These are phyloP conservation scores for Scedosporium apiospermum DNA, from an alignment of 2,329 filamentous ascomycete species.

Conservation along the genomic window DNA sequence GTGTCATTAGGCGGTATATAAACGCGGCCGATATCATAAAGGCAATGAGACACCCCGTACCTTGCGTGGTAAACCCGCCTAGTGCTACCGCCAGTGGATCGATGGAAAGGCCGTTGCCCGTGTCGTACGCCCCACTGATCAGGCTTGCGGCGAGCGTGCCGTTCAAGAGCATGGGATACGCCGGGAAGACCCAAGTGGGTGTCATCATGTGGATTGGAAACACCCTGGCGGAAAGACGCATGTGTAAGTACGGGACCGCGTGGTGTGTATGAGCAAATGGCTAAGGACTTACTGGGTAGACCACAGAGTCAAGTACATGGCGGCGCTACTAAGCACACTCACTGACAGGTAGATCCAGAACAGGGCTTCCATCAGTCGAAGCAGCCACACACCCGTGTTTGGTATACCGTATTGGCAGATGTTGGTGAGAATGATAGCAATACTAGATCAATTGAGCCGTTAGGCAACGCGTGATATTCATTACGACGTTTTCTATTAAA, in stretches of 20 bases:
- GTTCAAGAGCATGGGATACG: constrained; percentile 69
- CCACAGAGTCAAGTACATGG: constrained; percentile 67
- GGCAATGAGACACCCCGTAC: constrained; percentile 45
- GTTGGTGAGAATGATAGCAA: constrained; percentile 70
- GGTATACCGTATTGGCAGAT: constrained; percentile 65
- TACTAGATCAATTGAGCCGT: constrained; percentile 29
- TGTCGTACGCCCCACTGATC: constrained; percentile 28
- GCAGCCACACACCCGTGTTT: constrained; percentile 51
- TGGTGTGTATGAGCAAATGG: too few species aligned
- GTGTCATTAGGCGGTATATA: constrained; percentile 79
- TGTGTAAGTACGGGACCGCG: not conserved
- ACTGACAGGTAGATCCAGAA: constrained; percentile 68
- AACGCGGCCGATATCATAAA: constrained; percentile 81
- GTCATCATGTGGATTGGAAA: constrained; percentile 74
- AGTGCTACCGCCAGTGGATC: constrained; percentile 37
- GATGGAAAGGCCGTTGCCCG: constrained; percentile 17
- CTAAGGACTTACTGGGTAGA: constrained; percentile 37
- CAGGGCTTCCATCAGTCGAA: constrained; percentile 48
- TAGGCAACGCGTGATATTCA: not conserved
- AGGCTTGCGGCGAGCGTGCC: constrained; percentile 61
- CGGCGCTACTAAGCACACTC: constrained; percentile 57
- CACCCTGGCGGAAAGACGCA: constrained; percentile 21
- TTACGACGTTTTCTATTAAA: constrained; percentile 17
- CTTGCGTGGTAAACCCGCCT: constrained; percentile 40
- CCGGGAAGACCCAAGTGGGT: constrained; percentile 80